Conservation (phyloP, 176 grass and related monocot species). For the Aegilops speltoides region DNA sequence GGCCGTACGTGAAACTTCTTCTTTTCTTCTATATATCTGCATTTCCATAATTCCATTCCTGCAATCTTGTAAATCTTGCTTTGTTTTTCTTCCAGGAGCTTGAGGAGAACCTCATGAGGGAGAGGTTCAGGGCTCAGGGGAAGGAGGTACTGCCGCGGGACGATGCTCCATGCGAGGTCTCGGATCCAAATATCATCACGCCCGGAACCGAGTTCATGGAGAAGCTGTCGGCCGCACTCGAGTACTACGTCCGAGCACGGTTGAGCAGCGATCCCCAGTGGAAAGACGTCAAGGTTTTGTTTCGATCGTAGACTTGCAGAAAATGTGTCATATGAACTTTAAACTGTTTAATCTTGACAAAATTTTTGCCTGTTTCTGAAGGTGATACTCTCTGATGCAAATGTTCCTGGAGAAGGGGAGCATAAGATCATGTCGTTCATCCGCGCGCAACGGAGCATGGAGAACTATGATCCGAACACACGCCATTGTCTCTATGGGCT, state of each 20-base stretch:
- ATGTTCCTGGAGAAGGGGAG: constrained; percentile 92
- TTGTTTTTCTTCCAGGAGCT: constrained; percentile 33
- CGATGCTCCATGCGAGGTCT: neutral
- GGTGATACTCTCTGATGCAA: constrained; percentile 80
- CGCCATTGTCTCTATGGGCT: constrained; percentile 77
- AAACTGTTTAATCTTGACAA: neutral
- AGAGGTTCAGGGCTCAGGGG: constrained; percentile 25
- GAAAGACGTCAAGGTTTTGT: constrained; percentile 57
- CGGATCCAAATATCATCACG: constrained; percentile 65
- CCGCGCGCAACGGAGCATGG: constrained; percentile 47
- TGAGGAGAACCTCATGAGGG: constrained; percentile 35
- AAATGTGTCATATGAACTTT: neutral
- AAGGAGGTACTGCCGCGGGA: neutral
- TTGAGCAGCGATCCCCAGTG: constrained; percentile 48
- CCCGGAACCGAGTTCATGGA: constrained; percentile 77
- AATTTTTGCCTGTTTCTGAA: neutral
- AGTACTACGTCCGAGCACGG: constrained; percentile 46
- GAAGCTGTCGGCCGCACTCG: constrained; percentile 44
- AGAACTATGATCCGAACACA: constrained; percentile 70
- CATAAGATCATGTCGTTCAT: constrained; percentile 92
- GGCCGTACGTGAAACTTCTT: constrained; percentile 1
- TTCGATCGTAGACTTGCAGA: neutral
- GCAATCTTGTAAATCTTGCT: neutral
- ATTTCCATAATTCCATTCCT: neutral
- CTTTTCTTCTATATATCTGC: neutral